These are phyloP conservation scores for Helichrysum umbraculigerum DNA, from an alignment of 129 eudicot genomes.

Conservation along the genomic window DNA sequence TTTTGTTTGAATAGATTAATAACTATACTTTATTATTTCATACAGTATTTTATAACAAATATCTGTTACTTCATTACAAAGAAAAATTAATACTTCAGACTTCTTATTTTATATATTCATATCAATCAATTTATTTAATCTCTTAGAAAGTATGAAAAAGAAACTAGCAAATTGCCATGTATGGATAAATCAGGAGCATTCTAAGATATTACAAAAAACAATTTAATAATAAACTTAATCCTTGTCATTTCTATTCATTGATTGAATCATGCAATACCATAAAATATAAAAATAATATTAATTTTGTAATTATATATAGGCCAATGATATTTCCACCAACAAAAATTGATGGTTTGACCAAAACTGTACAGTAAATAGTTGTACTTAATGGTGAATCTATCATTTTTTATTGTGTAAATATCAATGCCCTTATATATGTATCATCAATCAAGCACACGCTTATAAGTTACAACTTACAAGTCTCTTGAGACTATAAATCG, in stretches of 20 bases:
- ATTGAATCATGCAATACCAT: constrained; percentile 21
- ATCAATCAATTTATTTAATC: not conserved
- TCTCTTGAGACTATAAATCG: constrained; percentile 66
- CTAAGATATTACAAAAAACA: constrained; percentile 17
- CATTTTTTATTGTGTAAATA: no score
- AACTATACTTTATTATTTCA: no score
- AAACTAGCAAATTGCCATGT: constrained; percentile 3
- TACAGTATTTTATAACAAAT: no score
- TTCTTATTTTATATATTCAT: not conserved
- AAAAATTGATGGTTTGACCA: no score
- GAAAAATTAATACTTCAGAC: no score
- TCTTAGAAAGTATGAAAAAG: not conserved
- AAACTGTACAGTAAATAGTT: no score
- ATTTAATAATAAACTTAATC: constrained; percentile 24
- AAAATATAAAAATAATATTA: constrained; percentile 15
- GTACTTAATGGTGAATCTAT: no score
- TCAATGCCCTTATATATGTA: no score
- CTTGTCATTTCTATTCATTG: constrained; percentile 33
- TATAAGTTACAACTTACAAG: constrained; percentile 43
- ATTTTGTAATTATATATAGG: no score
- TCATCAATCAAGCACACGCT: constrained; percentile 23
- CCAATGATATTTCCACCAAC: no score
- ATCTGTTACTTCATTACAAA: no score
- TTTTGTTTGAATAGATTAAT: no score
- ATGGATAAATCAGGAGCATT: constrained; percentile 24